A percentile compares a stretch with the other conserved stretches of the same genome.
Evolutionary conservation across 768 basidiomycete species (phyloP).

Genomic region (Mycena rebaudengoi): DNA sequence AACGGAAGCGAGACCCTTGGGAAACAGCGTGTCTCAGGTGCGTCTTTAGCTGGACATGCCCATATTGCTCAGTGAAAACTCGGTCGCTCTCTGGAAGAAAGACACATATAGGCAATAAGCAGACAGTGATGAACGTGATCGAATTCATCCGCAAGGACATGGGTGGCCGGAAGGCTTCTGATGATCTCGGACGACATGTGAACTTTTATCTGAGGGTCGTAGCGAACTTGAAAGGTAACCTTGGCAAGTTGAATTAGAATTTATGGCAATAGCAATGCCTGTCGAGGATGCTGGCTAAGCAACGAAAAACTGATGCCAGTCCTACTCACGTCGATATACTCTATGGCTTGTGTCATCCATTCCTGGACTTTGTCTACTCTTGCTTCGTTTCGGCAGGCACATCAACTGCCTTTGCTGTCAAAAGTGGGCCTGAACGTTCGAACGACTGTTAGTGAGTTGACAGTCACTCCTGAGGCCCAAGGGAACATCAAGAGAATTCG

Average conservation of each 20-base stretch:
- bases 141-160: background rate
- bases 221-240: background rate
- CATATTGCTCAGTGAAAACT: slow-evolving; percentile 7
- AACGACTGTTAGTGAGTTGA: background rate
- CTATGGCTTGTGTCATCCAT: background rate
- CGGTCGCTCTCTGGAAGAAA: background rate
- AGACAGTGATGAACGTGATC: background rate
- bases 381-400: background rate
- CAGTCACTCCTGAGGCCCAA: slow-evolving; percentile 1
- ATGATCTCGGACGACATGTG: background rate
- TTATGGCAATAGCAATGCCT: background rate
- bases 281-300: background rate
- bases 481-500: background rate
- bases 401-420: background rate
- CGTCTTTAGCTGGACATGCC: slow-evolving; percentile 1
- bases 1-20: background rate
- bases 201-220: background rate
- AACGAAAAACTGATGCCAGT: background rate
- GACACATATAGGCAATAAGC: background rate
- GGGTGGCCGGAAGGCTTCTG: background rate
- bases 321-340: background rate
- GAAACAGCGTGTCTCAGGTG: slow-evolving; percentile 5
- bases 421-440: background rate
- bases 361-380: background rate
- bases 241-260: slow-evolving; percentile 2